phyloP scores from a whole-genome alignment of 768 basidiomycete genomes.

The Boletus vinaceobasis region DNA sequence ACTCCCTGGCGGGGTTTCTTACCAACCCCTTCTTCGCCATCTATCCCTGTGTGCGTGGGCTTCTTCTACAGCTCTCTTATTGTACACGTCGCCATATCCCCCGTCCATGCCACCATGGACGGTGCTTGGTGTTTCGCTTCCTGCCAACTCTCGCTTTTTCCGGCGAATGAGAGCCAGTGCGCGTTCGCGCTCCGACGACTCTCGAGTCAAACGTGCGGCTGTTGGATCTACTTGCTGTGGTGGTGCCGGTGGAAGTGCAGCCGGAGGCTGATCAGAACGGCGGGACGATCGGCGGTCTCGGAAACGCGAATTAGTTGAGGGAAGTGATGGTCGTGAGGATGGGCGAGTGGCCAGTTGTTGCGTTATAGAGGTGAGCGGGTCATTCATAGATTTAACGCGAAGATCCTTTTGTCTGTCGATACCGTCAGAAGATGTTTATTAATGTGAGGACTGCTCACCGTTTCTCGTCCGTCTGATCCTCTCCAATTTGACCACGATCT shows the following conservation, averaged over 20 bases:
- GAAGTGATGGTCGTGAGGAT: constrained; percentile 10
- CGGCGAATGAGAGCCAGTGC: constrained; percentile 68
- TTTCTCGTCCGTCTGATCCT: constrained; percentile 32
- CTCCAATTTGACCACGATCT: constrained; percentile 25
- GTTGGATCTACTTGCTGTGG: constrained; percentile 40
- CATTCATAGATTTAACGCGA: constrained; percentile 57
- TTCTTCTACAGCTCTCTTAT: constrained; percentile 66
- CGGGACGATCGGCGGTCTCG: constrained; percentile 15
- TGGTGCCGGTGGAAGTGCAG: neutral
- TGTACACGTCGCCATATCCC: constrained; percentile 70
- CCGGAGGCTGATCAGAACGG: constrained; percentile 3
- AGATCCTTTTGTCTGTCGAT: constrained; percentile 56
- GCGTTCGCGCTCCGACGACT: constrained; percentile 71
- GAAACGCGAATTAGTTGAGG: constrained; percentile 14
- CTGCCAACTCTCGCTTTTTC: constrained; percentile 60
- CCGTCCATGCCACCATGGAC: constrained; percentile 45
- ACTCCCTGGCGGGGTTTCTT: constrained; percentile 18
- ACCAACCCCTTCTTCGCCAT: constrained; percentile 27
- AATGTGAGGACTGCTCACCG: constrained; percentile 28
- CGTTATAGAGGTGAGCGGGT: constrained; percentile 74
- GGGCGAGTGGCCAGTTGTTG: constrained; percentile 51
- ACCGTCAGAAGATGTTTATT: neutral
- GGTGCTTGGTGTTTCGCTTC: constrained; percentile 69
- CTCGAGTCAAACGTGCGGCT: constrained; percentile 62
- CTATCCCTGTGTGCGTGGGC: constrained; percentile 51